These are phyloP conservation scores for Scenedesmus sp. DNA, from an alignment of 163 green algal species.

Conservation along the genomic window DNA sequence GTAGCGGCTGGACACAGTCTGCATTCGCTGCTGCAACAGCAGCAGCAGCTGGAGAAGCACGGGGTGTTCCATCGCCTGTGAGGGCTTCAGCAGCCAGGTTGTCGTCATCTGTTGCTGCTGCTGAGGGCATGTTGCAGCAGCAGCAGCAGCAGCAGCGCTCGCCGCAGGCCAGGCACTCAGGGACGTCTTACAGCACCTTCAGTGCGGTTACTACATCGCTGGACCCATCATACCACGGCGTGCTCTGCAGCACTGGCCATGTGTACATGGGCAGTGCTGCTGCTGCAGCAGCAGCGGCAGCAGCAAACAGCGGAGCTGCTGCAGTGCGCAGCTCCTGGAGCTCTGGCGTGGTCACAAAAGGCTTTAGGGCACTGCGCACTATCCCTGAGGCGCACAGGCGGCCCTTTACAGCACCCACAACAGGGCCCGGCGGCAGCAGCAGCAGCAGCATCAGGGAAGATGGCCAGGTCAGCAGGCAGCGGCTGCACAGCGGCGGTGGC, in stretches of 20 bases:
- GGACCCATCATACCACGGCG: background rate
- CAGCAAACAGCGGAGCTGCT: background rate
- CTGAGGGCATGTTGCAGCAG: background rate
- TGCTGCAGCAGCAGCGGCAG: background rate
- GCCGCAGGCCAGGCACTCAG: background rate
- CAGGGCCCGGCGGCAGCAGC: background rate
- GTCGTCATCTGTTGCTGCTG: background rate
- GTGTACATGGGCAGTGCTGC: background rate
- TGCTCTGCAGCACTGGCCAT: background rate
- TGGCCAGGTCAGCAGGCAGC: background rate
- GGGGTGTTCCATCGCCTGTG: background rate
- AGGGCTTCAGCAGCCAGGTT: background rate
- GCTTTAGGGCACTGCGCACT: background rate
- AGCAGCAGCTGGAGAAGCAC: background rate
- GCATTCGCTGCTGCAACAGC: background rate
- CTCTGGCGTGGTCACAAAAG: background rate
- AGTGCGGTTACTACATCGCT: background rate
- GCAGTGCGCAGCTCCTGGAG: conserved; percentile 6
- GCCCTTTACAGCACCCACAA: background rate
- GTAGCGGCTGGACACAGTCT: background rate
- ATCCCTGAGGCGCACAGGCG: conserved; percentile 26
- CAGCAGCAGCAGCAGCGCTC: background rate
- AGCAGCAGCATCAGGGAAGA: background rate
- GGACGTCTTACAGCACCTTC: background rate
- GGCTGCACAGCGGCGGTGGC: background rate